These are phyloP conservation scores for Lentinula raphanica DNA, from an alignment of 768 basidiomycete species.

Conservation along the genomic window DNA sequence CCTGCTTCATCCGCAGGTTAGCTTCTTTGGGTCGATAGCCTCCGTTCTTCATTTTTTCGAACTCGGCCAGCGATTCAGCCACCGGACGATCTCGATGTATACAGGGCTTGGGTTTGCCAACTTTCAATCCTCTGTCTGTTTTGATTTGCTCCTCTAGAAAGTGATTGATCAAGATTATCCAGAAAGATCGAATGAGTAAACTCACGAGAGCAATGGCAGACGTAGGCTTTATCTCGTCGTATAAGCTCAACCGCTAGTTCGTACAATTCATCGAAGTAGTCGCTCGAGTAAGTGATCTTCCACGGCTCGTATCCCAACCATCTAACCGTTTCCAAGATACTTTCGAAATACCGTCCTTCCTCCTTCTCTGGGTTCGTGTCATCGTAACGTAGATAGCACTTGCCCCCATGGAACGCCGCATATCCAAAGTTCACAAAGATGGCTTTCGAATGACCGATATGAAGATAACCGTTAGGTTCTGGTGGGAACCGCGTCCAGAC, in stretches of 20 bases:
- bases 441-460: slow-evolving; percentile 96
- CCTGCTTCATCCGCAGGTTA: slow-evolving; percentile 95
- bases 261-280: slow-evolving; percentile 87
- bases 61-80: slow-evolving; percentile 83
- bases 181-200: slow-evolving; percentile 14
- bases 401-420: slow-evolving; percentile 88
- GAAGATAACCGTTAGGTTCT: slow-evolving; percentile 95
- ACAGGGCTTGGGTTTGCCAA: slow-evolving; percentile 77
- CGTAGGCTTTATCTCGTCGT: slow-evolving; percentile 86
- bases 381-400: slow-evolving; percentile 92
- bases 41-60: slow-evolving; percentile 89
- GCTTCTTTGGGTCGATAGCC: slow-evolving; percentile 89
- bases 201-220: slow-evolving; percentile 94
- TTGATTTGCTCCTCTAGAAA: slow-evolving; percentile 86
- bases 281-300: slow-evolving; percentile 98
- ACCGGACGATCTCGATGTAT: slow-evolving; percentile 81
- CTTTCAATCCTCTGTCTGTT: slow-evolving; percentile 79
- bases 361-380: slow-evolving; percentile 99
- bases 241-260: slow-evolving; percentile 86
- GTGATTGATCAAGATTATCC: neutral
- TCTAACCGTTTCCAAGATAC: slow-evolving; percentile 88
- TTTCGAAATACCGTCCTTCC: slow-evolving; percentile 93
- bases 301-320: slow-evolving; percentile 99
- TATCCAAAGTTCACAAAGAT: slow-evolving; percentile 99
- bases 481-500: slow-evolving; percentile 98